A percentile compares a stretch with the other conserved stretches of the same genome.
Conservation (phyloP, 1,284 basidiomycete genomes). For the Apiotrichum sp. region DNA sequence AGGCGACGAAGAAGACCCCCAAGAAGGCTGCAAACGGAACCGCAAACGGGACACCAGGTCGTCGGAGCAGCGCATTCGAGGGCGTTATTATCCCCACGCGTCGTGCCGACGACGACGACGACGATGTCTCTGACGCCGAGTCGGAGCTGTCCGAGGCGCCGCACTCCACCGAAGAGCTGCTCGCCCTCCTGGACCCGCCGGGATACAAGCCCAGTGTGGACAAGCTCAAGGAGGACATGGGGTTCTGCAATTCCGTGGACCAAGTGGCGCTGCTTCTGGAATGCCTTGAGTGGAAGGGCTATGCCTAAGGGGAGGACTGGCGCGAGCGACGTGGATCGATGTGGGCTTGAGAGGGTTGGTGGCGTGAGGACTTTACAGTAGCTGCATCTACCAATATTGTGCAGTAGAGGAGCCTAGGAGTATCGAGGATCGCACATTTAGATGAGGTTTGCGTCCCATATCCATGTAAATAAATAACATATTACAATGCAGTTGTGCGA, state of each 20-base stretch:
- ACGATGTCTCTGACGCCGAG: slow-evolving; percentile 5
- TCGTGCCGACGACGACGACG: slow-evolving; percentile 3
- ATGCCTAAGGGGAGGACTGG: not conserved
- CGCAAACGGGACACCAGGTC: not conserved
- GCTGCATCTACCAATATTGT: not conserved
- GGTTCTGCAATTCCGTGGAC: slow-evolving; percentile 4
- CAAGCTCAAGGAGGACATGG: slow-evolving; percentile 1
- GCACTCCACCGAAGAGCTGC: slow-evolving; percentile 14
- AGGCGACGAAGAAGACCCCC: slow-evolving; percentile 11
- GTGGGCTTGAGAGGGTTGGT: too few relatives aligned
- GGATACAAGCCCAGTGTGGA: slow-evolving; percentile 18
- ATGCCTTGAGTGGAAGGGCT: slow-evolving; percentile 35
- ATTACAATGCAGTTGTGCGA: too few relatives aligned
- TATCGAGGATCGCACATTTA: too few relatives aligned
- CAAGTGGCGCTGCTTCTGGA: slow-evolving; percentile 29
- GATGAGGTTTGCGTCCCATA: too few relatives aligned
- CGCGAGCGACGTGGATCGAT: not conserved
- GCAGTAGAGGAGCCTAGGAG: too few relatives aligned
- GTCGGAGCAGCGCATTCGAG: not conserved
- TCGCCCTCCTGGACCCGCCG: slow-evolving; percentile 17
- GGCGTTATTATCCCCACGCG: not conserved
- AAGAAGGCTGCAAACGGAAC: slow-evolving; percentile 3
- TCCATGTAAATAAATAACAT: too few relatives aligned
- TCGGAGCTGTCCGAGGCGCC: slow-evolving; percentile 22
- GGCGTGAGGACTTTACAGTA: too few relatives aligned